A percentile compares a stretch with the other conserved stretches of the same genome.
Evolutionary conservation across 352 stramenopile species (phyloP).

Genomic region (Globisporangium megalacanthum): DNA sequence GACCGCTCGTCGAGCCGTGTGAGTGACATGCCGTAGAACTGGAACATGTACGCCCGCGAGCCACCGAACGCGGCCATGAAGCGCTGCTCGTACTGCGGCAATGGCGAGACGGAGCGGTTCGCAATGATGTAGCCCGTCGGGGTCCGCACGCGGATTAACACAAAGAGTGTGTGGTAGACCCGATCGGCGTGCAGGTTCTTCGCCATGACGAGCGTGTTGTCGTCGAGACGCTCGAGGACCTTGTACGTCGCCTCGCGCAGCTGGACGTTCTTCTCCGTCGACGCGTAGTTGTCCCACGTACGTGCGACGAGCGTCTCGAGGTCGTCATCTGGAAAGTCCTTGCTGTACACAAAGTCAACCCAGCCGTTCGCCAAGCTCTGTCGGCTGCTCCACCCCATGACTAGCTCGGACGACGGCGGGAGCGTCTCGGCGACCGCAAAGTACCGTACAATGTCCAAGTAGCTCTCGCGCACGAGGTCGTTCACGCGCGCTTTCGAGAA

Average conservation of each 20-base stretch:
- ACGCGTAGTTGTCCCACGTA: conserved; percentile 25
- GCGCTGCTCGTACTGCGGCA: conserved; percentile 18
- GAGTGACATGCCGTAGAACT: conserved; percentile 22
- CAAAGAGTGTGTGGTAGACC: conserved; percentile 13
- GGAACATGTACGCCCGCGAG: conserved; percentile 12
- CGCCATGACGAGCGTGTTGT: conserved; percentile 19
- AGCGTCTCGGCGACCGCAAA: conserved; percentile 6
- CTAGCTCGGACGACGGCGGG: conserved; percentile 14
- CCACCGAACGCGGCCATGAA: conserved; percentile 2
- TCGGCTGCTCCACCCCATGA: conserved; percentile 29
- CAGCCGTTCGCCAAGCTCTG: conserved; percentile 10
- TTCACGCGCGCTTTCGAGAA: conserved; percentile 1
- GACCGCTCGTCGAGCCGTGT: neutral
- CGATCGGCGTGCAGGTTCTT: conserved; percentile 14
- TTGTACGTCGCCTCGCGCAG: conserved; percentile 27
- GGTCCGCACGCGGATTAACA: conserved; percentile 13
- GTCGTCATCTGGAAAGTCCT: conserved; percentile 19
- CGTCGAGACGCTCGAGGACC: conserved; percentile 23
- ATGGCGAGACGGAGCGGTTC: conserved; percentile 19
- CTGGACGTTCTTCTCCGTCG: conserved; percentile 24
- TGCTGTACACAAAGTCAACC: conserved; percentile 23
- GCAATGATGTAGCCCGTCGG: conserved; percentile 16
- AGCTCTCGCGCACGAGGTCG: conserved; percentile 8
- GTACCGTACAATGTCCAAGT: conserved; percentile 17
- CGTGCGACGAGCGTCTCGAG: conserved; percentile 14